Conservation (phyloP, 495 filamentous ascomycete species). For the Echria macrotheca region DNA sequence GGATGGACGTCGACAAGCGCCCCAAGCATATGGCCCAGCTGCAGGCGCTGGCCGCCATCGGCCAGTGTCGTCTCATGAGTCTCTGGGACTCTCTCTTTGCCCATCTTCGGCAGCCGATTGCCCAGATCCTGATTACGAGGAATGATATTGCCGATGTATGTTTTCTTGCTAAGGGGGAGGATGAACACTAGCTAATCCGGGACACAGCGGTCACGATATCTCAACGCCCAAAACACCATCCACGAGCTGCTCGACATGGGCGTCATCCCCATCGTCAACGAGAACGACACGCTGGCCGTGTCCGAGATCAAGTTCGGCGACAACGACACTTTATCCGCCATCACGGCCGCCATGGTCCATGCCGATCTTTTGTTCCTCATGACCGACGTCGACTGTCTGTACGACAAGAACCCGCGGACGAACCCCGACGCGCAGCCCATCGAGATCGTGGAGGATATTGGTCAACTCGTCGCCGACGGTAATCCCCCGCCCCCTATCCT, state of each 20-base stretch:
- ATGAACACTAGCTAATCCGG: no score
- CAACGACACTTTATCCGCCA: constrained; percentile 94
- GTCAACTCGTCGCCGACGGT: constrained; percentile 76
- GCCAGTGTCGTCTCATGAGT: constrained; percentile 91
- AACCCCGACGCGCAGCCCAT: constrained; percentile 83
- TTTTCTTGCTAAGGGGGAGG: no score
- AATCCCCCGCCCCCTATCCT: no score
- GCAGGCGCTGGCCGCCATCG: constrained; percentile 89
- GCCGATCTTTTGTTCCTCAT: constrained; percentile 96
- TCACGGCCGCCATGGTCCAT: constrained; percentile 95
- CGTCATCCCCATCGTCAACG: constrained; percentile 96
- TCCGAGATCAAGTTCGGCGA: constrained; percentile 99
- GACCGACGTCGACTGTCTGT: constrained; percentile 97
- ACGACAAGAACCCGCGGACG: constrained; percentile 87
- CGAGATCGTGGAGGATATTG: constrained; percentile 87
- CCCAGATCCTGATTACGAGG: constrained; percentile 90
- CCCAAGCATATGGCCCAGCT: constrained; percentile 83
- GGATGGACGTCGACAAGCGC: constrained; percentile 84
- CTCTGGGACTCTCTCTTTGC: constrained; percentile 90
- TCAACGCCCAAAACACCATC: constrained; percentile 94
- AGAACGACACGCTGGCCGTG: constrained; percentile 95
- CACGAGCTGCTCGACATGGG: constrained; percentile 87
- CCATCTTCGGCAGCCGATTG: constrained; percentile 82
- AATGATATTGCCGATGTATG: constrained; percentile 93
- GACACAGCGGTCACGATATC: constrained; percentile 85